Evolutionary conservation across 768 basidiomycete species (phyloP).

Genomic region (Coprinopsis cinerea): DNA sequence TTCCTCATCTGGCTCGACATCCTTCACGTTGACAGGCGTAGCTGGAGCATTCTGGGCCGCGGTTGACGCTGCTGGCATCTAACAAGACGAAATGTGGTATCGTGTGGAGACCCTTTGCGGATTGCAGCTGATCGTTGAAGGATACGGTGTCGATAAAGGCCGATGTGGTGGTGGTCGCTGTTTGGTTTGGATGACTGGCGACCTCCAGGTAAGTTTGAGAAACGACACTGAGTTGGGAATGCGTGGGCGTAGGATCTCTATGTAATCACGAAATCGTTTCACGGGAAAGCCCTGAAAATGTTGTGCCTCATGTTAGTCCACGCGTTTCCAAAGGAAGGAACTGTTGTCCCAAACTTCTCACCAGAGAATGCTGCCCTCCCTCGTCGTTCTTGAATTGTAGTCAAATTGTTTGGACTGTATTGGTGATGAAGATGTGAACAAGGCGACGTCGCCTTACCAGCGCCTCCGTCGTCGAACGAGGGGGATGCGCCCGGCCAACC

Average conservation of each 20-base stretch:
- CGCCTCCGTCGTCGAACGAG: conserved; percentile 22
- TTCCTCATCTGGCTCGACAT: conserved; percentile 46
- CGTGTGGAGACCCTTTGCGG: background rate
- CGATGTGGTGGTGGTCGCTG: conserved; percentile 1
- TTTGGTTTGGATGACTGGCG: too few relatives aligned
- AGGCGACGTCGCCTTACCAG: conserved; percentile 4
- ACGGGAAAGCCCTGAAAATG: conserved; percentile 34
- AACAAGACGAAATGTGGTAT: too few relatives aligned
- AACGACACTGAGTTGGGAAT: too few relatives aligned
- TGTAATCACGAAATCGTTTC: conserved; percentile 24
- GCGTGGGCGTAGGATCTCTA: conserved; percentile 17
- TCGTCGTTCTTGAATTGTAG: conserved; percentile 14
- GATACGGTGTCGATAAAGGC: conserved; percentile 10
- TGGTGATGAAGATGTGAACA: conserved; percentile 12
- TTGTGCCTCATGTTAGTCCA: conserved; percentile 52
- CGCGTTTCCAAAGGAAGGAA: conserved; percentile 30
- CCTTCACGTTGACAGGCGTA: conserved; percentile 22
- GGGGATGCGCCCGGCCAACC: conserved; percentile 15
- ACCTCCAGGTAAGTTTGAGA: too few relatives aligned
- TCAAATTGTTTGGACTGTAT: conserved; percentile 5
- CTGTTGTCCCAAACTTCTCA: conserved; percentile 22
- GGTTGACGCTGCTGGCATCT: conserved; percentile 30
- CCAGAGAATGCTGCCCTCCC: conserved; percentile 12
- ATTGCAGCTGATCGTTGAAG: background rate
- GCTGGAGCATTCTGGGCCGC: conserved; percentile 18